Evolutionary conservation across 371 early-diverging fungal species (phyloP), one percentile per base, ranked within the genome.

Genomic region (Mucor indicus): DNA sequence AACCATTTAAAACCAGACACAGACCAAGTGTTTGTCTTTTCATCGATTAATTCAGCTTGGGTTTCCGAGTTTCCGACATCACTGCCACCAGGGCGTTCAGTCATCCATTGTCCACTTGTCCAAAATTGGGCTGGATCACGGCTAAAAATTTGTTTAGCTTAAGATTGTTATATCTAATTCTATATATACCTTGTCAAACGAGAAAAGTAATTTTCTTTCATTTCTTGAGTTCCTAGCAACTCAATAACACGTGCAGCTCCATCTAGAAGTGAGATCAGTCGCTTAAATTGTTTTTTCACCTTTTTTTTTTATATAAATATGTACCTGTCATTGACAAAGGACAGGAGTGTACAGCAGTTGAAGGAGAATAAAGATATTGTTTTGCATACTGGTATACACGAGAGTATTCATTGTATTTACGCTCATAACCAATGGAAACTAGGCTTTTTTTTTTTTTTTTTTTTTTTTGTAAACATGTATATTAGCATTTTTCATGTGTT

Each of bases 81-180:
- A 19, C 75, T 73, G 23, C 88, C 86, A 32, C 86, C 85, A 5
- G 84, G 82, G 6, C 85, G 67, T 48, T 88, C 88, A 0, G 86
- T 88, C 88, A 86, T 88, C 86, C 85, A 86, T 51, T 88, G 88
- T 4, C 86, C 86, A 40, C 77, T 77, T 8, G 83, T 85, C 71
- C 80, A 78, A 41, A 82, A 80, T 20, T 25, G 8, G 4, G 46
- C 52, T 7, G 85, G 84, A 49, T 85, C 81, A 9, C 85, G 80
- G 25, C 77, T 60, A 46, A 2, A 6, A 5, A 22, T n/a, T n/a
- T n/a, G n/a, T n/a, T n/a, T n/a, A n/a, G 40, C 15, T 6, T 23
- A 20, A 7, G 23, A 17, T 11, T 21, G 3, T 23, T n/a, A 36
- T 7, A 36, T n/a, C n/a, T n/a, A n/a, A 29, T 29, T 8, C 12